Evolutionary conservation across 306 rosid genomes (phyloP).

Genomic region (Pyrus pyrifolia): DNA sequence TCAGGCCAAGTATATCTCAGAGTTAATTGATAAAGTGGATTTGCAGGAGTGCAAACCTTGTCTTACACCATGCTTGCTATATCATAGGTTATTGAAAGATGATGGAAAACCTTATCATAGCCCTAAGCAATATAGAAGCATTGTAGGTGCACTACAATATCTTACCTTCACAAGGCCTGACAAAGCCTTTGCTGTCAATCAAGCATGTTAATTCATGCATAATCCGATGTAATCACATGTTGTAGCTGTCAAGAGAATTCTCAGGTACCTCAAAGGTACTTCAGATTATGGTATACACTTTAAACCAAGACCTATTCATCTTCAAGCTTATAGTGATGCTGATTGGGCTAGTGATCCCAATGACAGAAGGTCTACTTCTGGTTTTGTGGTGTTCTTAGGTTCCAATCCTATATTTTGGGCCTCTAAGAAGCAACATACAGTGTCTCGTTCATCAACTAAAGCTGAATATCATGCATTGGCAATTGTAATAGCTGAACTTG

Average conservation of each 20-base stretch:
- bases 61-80: background rate
- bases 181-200: background rate
- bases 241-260: background rate
- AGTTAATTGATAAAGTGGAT: background rate
- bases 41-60: fast-evolving
- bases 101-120: background rate
- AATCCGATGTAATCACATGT: background rate
- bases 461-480: background rate
- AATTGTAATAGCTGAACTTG: background rate
- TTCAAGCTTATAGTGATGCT: background rate
- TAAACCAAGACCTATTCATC: background rate
- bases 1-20: background rate
- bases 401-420: background rate
- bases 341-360: background rate
- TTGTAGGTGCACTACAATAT: background rate
- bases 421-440: background rate
- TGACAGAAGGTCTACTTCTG: background rate
- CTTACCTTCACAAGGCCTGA: background rate
- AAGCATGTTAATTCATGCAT: background rate
- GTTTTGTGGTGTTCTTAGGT: background rate
- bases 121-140: background rate
- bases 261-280: background rate
- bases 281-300: background rate
- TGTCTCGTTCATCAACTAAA: background rate
- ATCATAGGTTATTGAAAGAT: background rate